Percentiles rank a stretch among this genome's conserved stretches.
Evolutionary conservation across 1,139 yeast species (phyloP).

Genomic region (Yamadazyma songkhlaensis): DNA sequence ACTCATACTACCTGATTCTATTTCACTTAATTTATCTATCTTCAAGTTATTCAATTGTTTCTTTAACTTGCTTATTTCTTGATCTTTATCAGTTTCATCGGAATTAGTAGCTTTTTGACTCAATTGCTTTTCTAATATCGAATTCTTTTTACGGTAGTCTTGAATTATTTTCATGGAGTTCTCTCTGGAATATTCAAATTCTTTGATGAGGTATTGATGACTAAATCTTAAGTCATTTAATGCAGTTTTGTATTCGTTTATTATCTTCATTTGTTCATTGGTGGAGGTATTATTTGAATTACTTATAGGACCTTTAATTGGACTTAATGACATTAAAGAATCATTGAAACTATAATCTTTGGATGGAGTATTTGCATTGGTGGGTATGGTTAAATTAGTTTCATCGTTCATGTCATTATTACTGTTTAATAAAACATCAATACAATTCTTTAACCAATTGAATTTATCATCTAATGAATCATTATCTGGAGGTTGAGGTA

Average conservation of each 20-base stretch:
- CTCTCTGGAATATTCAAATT: slow-evolving; percentile 56
- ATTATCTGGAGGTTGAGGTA: slow-evolving; percentile 35
- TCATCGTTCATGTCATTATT: neutral
- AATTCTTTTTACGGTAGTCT: slow-evolving; percentile 46
- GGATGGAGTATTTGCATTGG: slow-evolving; percentile 14
- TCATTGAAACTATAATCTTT: slow-evolving; percentile 9
- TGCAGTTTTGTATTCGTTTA: slow-evolving; percentile 52
- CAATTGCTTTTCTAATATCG: slow-evolving; percentile 44
- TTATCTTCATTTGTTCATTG: slow-evolving; percentile 22
- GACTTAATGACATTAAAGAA: slow-evolving; percentile 24
- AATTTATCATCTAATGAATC: slow-evolving; percentile 27
- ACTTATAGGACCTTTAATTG: slow-evolving; percentile 15
- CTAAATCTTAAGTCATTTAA: slow-evolving; percentile 61
- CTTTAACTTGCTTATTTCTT: slow-evolving; percentile 44
- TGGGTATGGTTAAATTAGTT: slow-evolving; percentile 12
- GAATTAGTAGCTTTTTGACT: slow-evolving; percentile 17
- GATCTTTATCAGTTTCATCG: slow-evolving; percentile 29
- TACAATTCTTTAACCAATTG: slow-evolving; percentile 55
- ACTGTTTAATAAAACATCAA: slow-evolving; percentile 34
- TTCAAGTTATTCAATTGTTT: slow-evolving; percentile 47
- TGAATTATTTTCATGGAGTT: slow-evolving; percentile 46
- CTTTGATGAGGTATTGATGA: slow-evolving; percentile 59
- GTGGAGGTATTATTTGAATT: neutral
- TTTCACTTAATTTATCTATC: slow-evolving; percentile 47
- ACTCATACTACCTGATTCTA: slow-evolving; percentile 18